phyloP scores from a whole-genome alignment of 352 stramenopile genomes.

The Globisporangium takayamanum region DNA sequence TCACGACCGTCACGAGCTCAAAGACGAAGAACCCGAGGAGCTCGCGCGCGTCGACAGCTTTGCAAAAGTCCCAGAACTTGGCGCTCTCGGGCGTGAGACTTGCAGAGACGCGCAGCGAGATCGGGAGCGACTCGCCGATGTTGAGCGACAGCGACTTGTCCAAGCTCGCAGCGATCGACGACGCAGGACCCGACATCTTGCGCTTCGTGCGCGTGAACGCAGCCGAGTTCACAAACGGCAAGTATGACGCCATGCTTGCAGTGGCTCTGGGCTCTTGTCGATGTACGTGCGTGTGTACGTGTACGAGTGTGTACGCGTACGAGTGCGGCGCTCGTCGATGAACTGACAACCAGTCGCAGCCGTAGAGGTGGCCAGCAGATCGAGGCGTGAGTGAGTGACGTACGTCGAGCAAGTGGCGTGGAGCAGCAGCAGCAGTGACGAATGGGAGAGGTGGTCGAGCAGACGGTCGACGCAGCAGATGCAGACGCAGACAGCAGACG shows the following conservation, averaged over 20 bases:
- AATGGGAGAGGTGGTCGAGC: not conserved
- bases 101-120: constrained; percentile 6
- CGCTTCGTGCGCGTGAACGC: constrained; percentile 37
- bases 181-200: constrained; percentile 49
- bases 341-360: too few relatives aligned
- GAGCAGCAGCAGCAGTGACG: not conserved
- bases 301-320: not conserved
- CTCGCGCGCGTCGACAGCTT: constrained; percentile 35
- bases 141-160: constrained; percentile 26
- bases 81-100: not conserved
- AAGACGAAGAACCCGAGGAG: constrained; percentile 40
- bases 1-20: constrained; percentile 28
- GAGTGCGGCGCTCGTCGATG: not conserved
- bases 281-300: not conserved
- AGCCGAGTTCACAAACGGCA: constrained; percentile 12
- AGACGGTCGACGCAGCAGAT: not conserved
- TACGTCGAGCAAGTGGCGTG: not conserved
- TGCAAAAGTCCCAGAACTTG: constrained; percentile 19
- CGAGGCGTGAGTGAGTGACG: not conserved
- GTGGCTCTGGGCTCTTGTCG: not conserved
- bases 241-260: constrained; percentile 16
- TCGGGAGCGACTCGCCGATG: constrained; percentile 11
- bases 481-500: not conserved
- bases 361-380: not conserved
- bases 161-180: constrained; percentile 23